Evolutionary conservation across 495 filamentous ascomycete genomes (phyloP).

Genomic region (Bacidia rubella): DNA sequence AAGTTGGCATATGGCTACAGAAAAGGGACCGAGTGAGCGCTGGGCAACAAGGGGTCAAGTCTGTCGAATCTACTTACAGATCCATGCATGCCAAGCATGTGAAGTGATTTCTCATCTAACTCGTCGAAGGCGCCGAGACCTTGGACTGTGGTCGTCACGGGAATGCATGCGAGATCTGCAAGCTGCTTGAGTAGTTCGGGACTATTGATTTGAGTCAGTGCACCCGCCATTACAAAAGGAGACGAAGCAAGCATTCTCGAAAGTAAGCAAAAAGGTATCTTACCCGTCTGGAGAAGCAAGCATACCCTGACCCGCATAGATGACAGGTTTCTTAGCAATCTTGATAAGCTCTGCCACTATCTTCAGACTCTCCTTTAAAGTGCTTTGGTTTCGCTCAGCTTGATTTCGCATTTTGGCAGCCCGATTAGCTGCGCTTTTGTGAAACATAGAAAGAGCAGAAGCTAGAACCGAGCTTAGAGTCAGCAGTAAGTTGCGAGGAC

Average conservation of each 20-base stretch:
- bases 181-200: constrained; percentile 40
- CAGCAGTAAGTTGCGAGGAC: too few relatives aligned
- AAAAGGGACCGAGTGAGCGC: too few relatives aligned
- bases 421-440: constrained; percentile 39
- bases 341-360: constrained; percentile 44
- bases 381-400: too few relatives aligned
- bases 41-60: too few relatives aligned
- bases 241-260: too few relatives aligned
- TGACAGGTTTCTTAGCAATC: constrained; percentile 43
- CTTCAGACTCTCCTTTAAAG: too few relatives aligned
- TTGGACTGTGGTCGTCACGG: constrained; percentile 53
- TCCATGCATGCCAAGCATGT: constrained; percentile 55
- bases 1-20: constrained; percentile 49
- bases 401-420: constrained; percentile 37
- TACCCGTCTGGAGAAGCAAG: constrained; percentile 27
- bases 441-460: too few relatives aligned
- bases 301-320: constrained; percentile 48
- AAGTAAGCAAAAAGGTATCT: too few relatives aligned
- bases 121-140: constrained; percentile 50
- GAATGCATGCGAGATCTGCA: constrained; percentile 44
- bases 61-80: too few relatives aligned
- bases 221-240: too few relatives aligned
- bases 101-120: constrained; percentile 40
- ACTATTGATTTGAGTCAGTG: too few relatives aligned
- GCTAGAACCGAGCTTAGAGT: too few relatives aligned